Evolutionary conservation across 345 rosid genomes (phyloP).

Genomic region (Eucalyptus urophylla): DNA sequence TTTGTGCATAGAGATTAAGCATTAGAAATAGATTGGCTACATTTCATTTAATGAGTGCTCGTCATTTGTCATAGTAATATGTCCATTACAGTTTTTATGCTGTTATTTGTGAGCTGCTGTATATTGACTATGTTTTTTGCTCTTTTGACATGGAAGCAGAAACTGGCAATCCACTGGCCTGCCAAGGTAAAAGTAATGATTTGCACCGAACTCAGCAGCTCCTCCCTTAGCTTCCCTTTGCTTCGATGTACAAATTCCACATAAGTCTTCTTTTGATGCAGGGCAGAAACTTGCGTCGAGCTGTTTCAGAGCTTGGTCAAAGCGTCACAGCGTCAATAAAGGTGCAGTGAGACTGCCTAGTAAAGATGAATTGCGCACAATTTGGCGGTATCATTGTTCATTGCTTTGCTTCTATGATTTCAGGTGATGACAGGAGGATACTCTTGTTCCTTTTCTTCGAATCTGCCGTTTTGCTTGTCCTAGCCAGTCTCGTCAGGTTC

Average conservation of each 20-base stretch:
- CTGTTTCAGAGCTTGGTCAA: conserved; percentile 51
- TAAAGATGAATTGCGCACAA: not conserved
- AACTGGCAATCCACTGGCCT: conserved; percentile 41
- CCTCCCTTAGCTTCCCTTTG: not conserved
- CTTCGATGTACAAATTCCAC: not conserved
- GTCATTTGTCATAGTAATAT: not conserved
- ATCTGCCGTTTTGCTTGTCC: conserved; percentile 36
- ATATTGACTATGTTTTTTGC: not conserved
- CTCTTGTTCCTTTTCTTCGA: conserved; percentile 57
- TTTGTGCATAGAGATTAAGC: not conserved
- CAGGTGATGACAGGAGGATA: conserved; percentile 45
- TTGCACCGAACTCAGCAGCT: not conserved
- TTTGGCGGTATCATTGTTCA: not conserved
- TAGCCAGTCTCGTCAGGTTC: conserved; percentile 53
- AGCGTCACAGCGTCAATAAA: conserved; percentile 25
- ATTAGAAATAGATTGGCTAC: not conserved
- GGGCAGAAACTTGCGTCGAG: conserved; percentile 47
- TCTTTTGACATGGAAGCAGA: conserved; percentile 24
- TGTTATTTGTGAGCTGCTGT: not conserved
- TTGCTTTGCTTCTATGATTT: not conserved
- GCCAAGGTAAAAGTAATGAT: conserved; percentile 36
- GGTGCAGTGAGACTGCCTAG: conserved; percentile 12
- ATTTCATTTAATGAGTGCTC: not conserved
- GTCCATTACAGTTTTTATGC: not conserved
- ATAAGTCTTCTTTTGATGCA: not conserved